phyloP scores from a whole-genome alignment of 345 rosid species.

The Crucihimalaya himalaica region DNA sequence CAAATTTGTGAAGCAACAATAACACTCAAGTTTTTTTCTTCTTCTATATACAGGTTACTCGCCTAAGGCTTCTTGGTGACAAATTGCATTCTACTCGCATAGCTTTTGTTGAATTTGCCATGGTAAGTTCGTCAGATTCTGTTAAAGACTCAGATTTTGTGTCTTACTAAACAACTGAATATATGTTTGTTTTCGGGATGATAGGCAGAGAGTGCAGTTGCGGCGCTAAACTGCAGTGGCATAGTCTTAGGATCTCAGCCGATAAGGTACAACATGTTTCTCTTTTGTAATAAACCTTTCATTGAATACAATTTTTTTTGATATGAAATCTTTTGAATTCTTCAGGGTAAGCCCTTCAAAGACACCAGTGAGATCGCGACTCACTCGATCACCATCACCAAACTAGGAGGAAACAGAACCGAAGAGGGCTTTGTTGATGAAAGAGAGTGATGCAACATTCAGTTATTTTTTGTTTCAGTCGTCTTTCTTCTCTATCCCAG shows the following conservation, averaged over 20 bases:
- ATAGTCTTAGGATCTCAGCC: constrained; percentile 75
- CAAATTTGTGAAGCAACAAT: background rate
- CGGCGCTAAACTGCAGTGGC: constrained; percentile 75
- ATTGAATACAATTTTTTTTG: background rate
- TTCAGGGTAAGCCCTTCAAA: constrained; percentile 83
- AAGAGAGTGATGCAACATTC: constrained; percentile 29
- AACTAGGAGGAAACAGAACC: constrained; percentile 8
- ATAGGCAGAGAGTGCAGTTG: constrained; percentile 85
- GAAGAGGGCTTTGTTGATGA: constrained; percentile 7
- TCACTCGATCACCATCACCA: constrained; percentile 40
- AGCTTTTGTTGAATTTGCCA: constrained; percentile 86
- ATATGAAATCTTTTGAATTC: background rate
- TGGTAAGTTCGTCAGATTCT: constrained; percentile 48
- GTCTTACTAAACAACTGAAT: constrained; percentile 4
- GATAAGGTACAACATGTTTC: constrained; percentile 48
- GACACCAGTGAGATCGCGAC: constrained; percentile 76
- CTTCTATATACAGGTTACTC: constrained; percentile 57
- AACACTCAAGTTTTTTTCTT: constrained; percentile 9
- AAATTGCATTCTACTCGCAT: constrained; percentile 81
- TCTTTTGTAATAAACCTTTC: background rate
- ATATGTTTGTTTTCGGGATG: constrained; percentile 17
- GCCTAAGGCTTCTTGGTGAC: constrained; percentile 84
- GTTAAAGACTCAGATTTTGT: background rate
- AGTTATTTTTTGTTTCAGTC: background rate
- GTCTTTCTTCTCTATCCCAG: background rate